A percentile compares a stretch with the other conserved stretches of the same genome.
These are phyloP conservation scores for Pleurotus pulmonarius DNA, from an alignment of 768 basidiomycete genomes.

Conservation along the genomic window DNA sequence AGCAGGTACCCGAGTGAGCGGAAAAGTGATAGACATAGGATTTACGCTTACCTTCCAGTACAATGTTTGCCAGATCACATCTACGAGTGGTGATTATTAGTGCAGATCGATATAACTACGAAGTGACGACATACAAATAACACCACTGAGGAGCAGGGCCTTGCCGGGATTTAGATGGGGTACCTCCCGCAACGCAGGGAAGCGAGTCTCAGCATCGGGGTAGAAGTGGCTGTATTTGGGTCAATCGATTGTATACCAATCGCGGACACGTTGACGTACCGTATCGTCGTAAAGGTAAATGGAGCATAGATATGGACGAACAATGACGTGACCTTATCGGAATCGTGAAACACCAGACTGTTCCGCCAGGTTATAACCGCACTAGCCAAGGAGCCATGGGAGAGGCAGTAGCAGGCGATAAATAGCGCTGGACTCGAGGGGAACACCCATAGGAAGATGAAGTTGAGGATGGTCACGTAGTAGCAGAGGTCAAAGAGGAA, in stretches of 20 bases:
- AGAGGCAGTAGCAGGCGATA: constrained; percentile 89
- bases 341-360: constrained; percentile 95
- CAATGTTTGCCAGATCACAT: constrained; percentile 86
- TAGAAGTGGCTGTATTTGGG: constrained; percentile 74
- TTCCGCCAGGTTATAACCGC: constrained; percentile 99
- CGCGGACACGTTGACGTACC: constrained; percentile 40
- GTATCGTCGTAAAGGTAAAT: constrained; percentile 85
- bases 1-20: background rate
- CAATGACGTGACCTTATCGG: constrained; percentile 92
- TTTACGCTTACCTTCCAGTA: constrained; percentile 77
- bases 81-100: constrained; percentile 32
- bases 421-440: constrained; percentile 77
- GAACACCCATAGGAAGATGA: constrained; percentile 88
- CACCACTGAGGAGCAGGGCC: constrained; percentile 75
- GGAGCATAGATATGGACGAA: constrained; percentile 96
- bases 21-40: too few relatives aligned
- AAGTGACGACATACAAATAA: constrained; percentile 63
- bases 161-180: constrained; percentile 64
- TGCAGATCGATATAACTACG: too few relatives aligned
- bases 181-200: constrained; percentile 79
- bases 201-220: constrained; percentile 71
- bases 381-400: constrained; percentile 86
- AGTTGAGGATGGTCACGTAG: constrained; percentile 87
- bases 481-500: constrained; percentile 94
- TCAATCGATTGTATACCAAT: background rate